Evolutionary conservation across 768 basidiomycete genomes (phyloP), one percentile per base, ranked within the genome.

Genomic region (Mycena maculata): DNA sequence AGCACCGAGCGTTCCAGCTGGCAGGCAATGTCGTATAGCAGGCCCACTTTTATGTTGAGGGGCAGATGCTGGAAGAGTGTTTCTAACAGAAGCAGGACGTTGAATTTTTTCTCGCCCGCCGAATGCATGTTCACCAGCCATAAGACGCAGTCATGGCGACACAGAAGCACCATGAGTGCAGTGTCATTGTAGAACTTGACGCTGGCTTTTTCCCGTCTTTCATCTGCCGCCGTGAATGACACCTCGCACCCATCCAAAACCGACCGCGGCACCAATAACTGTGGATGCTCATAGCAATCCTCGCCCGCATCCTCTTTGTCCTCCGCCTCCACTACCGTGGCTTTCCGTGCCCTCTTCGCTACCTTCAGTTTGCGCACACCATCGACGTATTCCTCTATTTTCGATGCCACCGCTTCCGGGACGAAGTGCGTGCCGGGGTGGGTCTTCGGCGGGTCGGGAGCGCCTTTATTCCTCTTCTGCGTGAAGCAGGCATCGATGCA

Each of bases 1-100:
- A 67, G 33, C 25, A 72, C 75, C 39, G 73, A 74, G 13, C 73
- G 70, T 4, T 80, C 65, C 2, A 82, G 54, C n/a, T 76, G 74
- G 62, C 82, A 85, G 0, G 74, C 79, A 25, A 84, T 78, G 60
- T 83, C 77, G 72, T 81, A 80, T 2, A 80, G 65, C 0, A 77
- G 20, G 3, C 74, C 72, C 23, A 81, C 66, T 2, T 45, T 71
- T 16, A 71, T 70, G 6, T 63, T 18, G 2, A 33, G 11, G 0
- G 82, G 83, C 2, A 84, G 62, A 33, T 80, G 72, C 10, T 74
- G 39, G 47, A 81, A 80, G 0, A 85, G 61, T 10, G 71, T 61
- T 12, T 78, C 50, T 0, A 84, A 20, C 0, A 83, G 72, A 0
- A 76, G 68, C 4, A 81, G 49, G 11, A 73, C 73, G 67, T 78